A percentile compares a stretch with the other conserved stretches of the same genome.
phyloP scores from a whole-genome alignment of 305 asterid genomes.

The Fraxinus angustifolia region DNA sequence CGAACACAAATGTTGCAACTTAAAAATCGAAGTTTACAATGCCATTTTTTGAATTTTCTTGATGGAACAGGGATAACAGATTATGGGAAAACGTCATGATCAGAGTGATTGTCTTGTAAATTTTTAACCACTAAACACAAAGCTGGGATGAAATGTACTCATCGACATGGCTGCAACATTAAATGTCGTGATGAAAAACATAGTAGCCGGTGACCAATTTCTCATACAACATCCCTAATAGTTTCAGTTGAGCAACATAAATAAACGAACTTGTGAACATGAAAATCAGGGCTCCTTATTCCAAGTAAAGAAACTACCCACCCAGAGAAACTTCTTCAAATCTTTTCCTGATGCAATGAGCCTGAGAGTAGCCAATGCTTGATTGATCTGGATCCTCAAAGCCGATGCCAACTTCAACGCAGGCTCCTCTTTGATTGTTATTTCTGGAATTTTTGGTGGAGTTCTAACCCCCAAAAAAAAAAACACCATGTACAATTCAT shows the following conservation, averaged over 20 bases:
- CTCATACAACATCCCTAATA: not conserved
- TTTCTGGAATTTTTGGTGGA: conserved; percentile 64
- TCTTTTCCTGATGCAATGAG: conserved; percentile 68
- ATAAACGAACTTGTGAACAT: not conserved
- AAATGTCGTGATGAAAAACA: not conserved
- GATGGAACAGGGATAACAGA: not conserved
- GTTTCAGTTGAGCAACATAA: not conserved
- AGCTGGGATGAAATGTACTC: not conserved
- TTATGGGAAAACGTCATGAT: not conserved
- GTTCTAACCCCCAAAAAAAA: conserved; percentile 31
- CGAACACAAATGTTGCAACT: not conserved
- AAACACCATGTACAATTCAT: not conserved
- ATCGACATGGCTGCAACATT: not conserved
- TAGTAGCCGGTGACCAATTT: not conserved
- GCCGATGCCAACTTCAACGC: conserved; percentile 46
- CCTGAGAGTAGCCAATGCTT: conserved; percentile 47
- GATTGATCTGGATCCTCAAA: conserved; percentile 56
- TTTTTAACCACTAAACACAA: not conserved
- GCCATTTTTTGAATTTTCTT: not conserved
- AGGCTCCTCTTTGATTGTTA: conserved; percentile 60
- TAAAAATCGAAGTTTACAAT: not conserved
- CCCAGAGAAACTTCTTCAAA: conserved; percentile 62
- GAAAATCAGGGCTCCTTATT: not conserved
- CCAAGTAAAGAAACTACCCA: conserved; percentile 28
- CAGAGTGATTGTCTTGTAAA: not conserved